Evolutionary conservation across 441 rosid species (phyloP).

Genomic region (Jatropha podagrica): DNA sequence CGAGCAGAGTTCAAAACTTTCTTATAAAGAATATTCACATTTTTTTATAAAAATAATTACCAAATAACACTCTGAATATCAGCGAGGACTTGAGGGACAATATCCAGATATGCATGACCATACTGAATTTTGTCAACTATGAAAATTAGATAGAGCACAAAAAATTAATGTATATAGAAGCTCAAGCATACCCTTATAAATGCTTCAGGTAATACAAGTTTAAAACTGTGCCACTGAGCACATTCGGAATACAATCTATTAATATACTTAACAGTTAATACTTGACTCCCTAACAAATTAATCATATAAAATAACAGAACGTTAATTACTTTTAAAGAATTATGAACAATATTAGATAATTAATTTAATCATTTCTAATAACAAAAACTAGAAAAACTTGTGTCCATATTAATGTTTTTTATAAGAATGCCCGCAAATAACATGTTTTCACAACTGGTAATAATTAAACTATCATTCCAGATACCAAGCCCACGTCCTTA

Average conservation of each 20-base stretch:
- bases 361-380: not conserved
- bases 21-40: not conserved
- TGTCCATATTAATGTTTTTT: not conserved
- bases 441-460: not conserved
- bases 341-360: not conserved
- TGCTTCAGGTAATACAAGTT: too few relatives aligned
- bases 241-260: too few relatives aligned
- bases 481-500: slow-evolving; percentile 19
- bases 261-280: too few relatives aligned
- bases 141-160: not conserved
- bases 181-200: not conserved
- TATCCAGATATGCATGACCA: not conserved
- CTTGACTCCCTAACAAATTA: too few relatives aligned
- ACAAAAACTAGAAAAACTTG: not conserved
- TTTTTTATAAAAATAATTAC: not conserved
- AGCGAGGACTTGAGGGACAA: not conserved
- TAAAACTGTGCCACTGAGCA: too few relatives aligned
- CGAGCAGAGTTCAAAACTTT: not conserved
- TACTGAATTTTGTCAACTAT: not conserved
- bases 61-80: not conserved
- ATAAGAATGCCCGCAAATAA: not conserved
- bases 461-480: slow-evolving; percentile 12
- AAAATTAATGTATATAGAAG: not conserved
- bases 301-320: not conserved
- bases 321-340: not conserved